phyloP scores from a whole-genome alignment of 2,329 filamentous ascomycete species.

The Talaromyces sp. region DNA sequence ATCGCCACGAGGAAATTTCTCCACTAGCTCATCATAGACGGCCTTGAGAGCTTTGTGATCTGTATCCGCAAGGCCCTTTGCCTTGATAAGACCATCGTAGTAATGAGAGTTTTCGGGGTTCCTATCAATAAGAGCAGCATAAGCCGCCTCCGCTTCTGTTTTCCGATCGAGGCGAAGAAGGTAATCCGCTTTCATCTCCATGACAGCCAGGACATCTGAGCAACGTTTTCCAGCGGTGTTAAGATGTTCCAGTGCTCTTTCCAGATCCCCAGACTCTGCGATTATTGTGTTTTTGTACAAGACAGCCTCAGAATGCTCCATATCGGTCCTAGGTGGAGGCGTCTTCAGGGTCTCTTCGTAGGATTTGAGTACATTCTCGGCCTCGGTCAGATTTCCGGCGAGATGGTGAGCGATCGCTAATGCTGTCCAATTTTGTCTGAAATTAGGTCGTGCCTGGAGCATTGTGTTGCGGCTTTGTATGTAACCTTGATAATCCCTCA shows the following conservation, averaged over 20 bases:
- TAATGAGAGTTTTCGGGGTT: slow-evolving; percentile 85
- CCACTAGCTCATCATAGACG: slow-evolving; percentile 75
- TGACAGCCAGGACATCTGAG: slow-evolving; percentile 74
- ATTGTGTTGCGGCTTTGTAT: slow-evolving; percentile 83
- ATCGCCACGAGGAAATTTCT: slow-evolving; percentile 77
- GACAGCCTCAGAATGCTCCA: slow-evolving; percentile 88
- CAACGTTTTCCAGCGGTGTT: slow-evolving; percentile 70
- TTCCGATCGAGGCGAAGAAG: slow-evolving; percentile 70
- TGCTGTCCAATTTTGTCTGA: slow-evolving; percentile 96
- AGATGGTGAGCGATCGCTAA: slow-evolving; percentile 90
- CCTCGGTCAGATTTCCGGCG: slow-evolving; percentile 74
- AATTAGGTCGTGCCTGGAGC: slow-evolving; percentile 73
- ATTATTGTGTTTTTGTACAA: slow-evolving; percentile 96
- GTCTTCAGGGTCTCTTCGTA: slow-evolving; percentile 91
- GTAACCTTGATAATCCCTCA: slow-evolving; percentile 92
- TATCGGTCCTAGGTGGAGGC: slow-evolving; percentile 68
- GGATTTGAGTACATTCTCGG: slow-evolving; percentile 83
- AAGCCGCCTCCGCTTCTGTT: slow-evolving; percentile 75
- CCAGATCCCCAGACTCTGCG: slow-evolving; percentile 76
- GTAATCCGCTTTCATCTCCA: slow-evolving; percentile 84
- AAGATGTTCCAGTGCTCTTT: slow-evolving; percentile 81
- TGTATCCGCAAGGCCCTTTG: slow-evolving; percentile 57
- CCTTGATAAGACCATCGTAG: slow-evolving; percentile 70
- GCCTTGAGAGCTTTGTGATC: slow-evolving; percentile 63
- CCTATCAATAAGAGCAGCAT: slow-evolving; percentile 72